Evolutionary conservation across 768 basidiomycete genomes (phyloP).

Genomic region (Amanita pallidorosea): DNA sequence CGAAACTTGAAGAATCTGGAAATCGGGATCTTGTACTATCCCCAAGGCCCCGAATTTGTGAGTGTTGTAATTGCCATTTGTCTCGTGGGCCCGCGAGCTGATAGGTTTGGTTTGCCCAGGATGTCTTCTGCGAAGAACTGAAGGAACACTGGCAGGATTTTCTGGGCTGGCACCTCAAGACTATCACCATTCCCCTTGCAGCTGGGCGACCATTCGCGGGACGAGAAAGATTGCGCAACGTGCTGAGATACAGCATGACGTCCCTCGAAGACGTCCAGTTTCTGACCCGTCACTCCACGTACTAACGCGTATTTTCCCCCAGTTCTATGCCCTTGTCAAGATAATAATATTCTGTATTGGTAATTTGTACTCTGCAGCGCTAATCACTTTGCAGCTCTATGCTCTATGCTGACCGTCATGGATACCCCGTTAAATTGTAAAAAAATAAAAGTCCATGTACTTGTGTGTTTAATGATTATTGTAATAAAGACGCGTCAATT

Average conservation of each 20-base stretch:
- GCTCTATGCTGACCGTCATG: too few relatives aligned
- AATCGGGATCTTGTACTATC: neutral
- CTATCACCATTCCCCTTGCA: neutral
- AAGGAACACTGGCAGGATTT: neutral
- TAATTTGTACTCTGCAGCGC: neutral
- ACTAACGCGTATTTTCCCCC: too few relatives aligned
- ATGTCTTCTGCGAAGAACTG: neutral
- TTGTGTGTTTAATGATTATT: neutral
- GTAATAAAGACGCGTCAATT: neutral
- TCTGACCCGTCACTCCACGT: neutral
- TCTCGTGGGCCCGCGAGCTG: neutral
- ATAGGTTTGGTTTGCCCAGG: neutral
- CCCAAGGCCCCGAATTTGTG: neutral
- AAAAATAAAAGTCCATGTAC: neutral
- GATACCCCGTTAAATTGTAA: neutral
- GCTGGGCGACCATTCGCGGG: neutral
- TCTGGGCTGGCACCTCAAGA: slow-evolving; percentile 1
- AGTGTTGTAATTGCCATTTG: neutral
- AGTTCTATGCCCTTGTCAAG: neutral
- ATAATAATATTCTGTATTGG: neutral
- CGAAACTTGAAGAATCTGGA: neutral
- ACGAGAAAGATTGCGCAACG: neutral
- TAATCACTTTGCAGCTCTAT: too few relatives aligned
- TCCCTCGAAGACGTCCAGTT: neutral
- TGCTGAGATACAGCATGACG: neutral